Evolutionary conservation across 192 early-diverging fungal genomes (phyloP), one percentile per base, ranked within the genome.

Genomic region (Gamsiella multidivaricata): DNA sequence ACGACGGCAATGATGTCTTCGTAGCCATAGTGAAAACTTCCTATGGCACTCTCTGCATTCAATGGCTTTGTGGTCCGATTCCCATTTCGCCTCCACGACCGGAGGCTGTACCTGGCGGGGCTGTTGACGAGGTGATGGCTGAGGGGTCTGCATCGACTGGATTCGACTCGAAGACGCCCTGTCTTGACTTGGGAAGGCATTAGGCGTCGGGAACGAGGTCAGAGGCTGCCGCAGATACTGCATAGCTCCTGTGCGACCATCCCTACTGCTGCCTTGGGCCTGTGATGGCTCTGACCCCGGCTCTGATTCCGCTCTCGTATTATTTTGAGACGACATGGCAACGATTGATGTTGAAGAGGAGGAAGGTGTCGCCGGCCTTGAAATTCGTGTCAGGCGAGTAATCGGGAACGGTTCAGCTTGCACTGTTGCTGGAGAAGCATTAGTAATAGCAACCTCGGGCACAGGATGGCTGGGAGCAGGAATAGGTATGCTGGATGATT

Each of bases 1-100:
- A 26, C 92, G 92, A 50, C 96, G 86, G 76, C 96, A 98, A 79
- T 98, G 96, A 69, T 97, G 96, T 54, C 95, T 86, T 53, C 96
- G 81, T 37, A 92, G 55, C 54, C 90, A 93, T 22, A 98, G 65
- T 0, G 87, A 87, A 75, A 98, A 98, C 17, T 86, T 84, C 22
- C 82, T 70, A 10, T 67, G 70, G 66, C 95, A 97, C 25, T 84
- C 79, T 26, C 86, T 83, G 78, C 96, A 98, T 3, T 84, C 69
- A 0, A 75, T 73, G 0, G 90, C 91, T 14, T 90, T 86, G 15
- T 88, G 79, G 70, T 95, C 94, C 1, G 86, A 82, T 70, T 96
- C 93, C 96, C 96, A 98, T 5, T 81, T 84, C 5, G 81, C 68
- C 25, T 82, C 84, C 2, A 75, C 80, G 47, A 80, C 18, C 17